Evolutionary conservation across 331 rosid species (phyloP).

Genomic region (Acacia pycnantha): DNA sequence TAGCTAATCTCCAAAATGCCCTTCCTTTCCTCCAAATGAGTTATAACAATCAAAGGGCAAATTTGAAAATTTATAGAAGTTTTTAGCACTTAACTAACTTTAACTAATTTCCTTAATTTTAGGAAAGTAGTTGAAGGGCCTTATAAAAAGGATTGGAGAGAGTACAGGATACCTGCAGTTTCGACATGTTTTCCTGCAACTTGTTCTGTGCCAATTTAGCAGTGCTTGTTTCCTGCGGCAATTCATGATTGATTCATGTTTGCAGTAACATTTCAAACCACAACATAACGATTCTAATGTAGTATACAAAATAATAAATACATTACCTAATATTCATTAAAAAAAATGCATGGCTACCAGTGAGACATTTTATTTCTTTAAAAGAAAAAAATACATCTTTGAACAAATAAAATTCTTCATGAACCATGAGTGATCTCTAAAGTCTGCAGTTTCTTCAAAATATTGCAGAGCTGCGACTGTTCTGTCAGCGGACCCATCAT

Average conservation of each 20-base stretch:
- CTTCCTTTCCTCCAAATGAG: neutral
- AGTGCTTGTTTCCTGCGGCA: conserved; percentile 56
- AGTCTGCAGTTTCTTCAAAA: neutral
- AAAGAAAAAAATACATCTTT: neutral
- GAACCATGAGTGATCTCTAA: neutral
- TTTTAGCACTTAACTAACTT: neutral
- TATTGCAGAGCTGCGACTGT: neutral
- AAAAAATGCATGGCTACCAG: neutral
- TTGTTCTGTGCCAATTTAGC: conserved; percentile 69
- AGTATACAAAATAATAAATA: neutral
- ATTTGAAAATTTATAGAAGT: neutral
- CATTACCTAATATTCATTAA: neutral
- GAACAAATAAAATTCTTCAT: neutral
- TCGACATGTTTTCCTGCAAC: conserved; percentile 62
- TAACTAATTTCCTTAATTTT: neutral
- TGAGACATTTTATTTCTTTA: neutral
- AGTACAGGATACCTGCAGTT: conserved; percentile 55
- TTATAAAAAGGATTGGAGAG: neutral
- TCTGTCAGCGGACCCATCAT: neutral
- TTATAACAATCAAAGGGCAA: neutral
- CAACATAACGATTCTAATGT: neutral
- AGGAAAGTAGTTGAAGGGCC: neutral
- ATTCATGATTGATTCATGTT: conserved; percentile 8
- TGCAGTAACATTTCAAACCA: neutral
- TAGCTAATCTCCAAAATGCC: neutral